Percentiles rank a stretch among this genome's conserved stretches.
Evolutionary conservation across 768 basidiomycete genomes (phyloP).

Genomic region (Pholiota conissans): DNA sequence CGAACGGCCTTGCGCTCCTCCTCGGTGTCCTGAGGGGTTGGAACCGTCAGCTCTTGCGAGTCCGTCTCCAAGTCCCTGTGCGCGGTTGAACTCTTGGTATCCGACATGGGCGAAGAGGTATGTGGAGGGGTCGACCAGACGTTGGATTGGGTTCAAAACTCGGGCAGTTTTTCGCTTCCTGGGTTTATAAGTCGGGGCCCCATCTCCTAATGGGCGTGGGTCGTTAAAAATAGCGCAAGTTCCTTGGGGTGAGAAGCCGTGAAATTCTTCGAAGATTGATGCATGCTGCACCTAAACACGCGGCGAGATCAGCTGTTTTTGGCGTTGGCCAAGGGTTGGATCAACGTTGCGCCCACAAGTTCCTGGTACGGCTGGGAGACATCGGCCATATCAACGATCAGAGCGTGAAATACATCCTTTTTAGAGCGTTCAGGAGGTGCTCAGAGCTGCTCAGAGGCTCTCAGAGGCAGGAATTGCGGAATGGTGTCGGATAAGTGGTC

Average conservation of each 20-base stretch:
- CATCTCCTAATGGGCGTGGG: background rate
- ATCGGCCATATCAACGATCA: no score
- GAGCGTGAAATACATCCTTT: no score
- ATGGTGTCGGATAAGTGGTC: no score
- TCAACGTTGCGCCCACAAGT: background rate
- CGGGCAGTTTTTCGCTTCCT: background rate
- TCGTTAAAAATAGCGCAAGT: background rate
- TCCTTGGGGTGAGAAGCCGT: background rate
- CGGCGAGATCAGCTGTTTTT: background rate
- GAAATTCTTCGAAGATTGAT: background rate
- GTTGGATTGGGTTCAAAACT: background rate
- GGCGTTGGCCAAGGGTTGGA: background rate
- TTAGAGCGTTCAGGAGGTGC: no score
- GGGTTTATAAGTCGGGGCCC: background rate
- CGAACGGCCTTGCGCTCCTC: conserved; percentile 19
- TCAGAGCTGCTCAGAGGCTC: no score
- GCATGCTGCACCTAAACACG: background rate
- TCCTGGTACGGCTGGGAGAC: no score
- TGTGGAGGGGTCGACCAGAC: background rate
- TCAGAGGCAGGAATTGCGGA: no score
- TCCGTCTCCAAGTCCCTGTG: background rate
- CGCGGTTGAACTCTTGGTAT: background rate
- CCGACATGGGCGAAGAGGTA: background rate
- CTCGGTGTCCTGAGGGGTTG: background rate
- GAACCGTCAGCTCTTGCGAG: background rate